Percentiles rank a stretch among this genome's conserved stretches.
Evolutionary conservation across 2,329 filamentous ascomycete genomes (phyloP).

Genomic region (Dothideomycetes sp.): DNA sequence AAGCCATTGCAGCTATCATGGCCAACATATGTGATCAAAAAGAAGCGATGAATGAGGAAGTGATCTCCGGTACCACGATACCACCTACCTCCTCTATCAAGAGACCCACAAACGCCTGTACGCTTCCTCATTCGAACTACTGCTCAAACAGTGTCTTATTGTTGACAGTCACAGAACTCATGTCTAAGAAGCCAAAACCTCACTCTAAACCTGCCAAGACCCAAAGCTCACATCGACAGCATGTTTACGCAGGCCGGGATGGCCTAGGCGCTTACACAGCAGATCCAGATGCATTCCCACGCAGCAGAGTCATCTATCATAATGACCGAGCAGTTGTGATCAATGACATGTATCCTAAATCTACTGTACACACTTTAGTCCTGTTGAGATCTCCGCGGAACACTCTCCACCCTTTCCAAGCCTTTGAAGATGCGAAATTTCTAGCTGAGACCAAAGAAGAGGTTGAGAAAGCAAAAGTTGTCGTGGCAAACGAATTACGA

Average conservation of each 20-base stretch:
- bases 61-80: constrained; percentile 10
- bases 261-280: constrained; percentile 57
- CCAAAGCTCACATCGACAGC: constrained; percentile 14
- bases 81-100: constrained; percentile 2
- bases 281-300: constrained; percentile 49
- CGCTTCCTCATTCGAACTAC: constrained; percentile 1
- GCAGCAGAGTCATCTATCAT: constrained; percentile 52
- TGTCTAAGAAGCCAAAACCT: constrained; percentile 30
- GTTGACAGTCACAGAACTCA: constrained; percentile 34
- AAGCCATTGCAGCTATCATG: constrained; percentile 1
- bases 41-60: constrained; percentile 11
- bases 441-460: constrained; percentile 52
- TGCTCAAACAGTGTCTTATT: constrained; percentile 2
- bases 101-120: constrained; percentile 9
- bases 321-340: constrained; percentile 64
- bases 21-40: neutral
- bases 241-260: constrained; percentile 40
- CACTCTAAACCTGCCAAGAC: constrained; percentile 4
- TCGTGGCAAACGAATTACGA: constrained; percentile 67
- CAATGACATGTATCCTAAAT: constrained; percentile 77
- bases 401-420: constrained; percentile 62
- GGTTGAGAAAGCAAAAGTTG: constrained; percentile 45
- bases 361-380: constrained; percentile 75
- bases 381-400: constrained; percentile 61
- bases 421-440: constrained; percentile 61